phyloP scores from a whole-genome alignment of 208 protist species.

The Porcisia hertigi region DNA sequence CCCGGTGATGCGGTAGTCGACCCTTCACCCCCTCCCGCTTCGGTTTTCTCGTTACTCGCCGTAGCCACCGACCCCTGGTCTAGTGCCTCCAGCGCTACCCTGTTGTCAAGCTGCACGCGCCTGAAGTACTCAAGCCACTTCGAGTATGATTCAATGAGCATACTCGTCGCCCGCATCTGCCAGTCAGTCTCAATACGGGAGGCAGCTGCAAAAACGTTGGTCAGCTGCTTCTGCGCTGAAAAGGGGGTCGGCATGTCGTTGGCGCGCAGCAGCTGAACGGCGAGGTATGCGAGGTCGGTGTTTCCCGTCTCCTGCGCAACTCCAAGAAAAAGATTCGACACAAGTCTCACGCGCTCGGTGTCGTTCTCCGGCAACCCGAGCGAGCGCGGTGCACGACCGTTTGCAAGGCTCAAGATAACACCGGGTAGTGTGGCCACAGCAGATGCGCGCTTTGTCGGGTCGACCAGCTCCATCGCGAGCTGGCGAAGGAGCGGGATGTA shows the following conservation, averaged over 20 bases:
- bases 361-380: conserved; percentile 59
- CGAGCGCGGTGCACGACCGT: conserved; percentile 67
- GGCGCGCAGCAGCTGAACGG: conserved; percentile 81
- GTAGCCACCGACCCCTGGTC: background rate
- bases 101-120: conserved; percentile 58
- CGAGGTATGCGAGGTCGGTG: conserved; percentile 79
- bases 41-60: background rate
- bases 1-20: background rate
- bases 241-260: conserved; percentile 78
- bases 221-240: conserved; percentile 79
- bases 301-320: conserved; percentile 81
- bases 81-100: conserved; percentile 31
- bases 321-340: conserved; percentile 69
- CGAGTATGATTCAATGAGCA: conserved; percentile 54
- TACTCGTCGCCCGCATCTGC: conserved; percentile 69
- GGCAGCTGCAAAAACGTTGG: conserved; percentile 78
- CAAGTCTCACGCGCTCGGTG: conserved; percentile 41
- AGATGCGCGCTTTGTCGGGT: conserved; percentile 47
- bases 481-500: conserved; percentile 77
- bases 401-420: conserved; percentile 73
- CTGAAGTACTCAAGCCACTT: conserved; percentile 76
- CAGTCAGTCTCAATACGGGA: conserved; percentile 84
- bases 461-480: conserved; percentile 68
- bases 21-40: background rate
- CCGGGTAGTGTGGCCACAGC: conserved; percentile 62